phyloP scores from a whole-genome alignment of 371 early-diverging fungal species.

The Dinochytrium kinnereticum region DNA sequence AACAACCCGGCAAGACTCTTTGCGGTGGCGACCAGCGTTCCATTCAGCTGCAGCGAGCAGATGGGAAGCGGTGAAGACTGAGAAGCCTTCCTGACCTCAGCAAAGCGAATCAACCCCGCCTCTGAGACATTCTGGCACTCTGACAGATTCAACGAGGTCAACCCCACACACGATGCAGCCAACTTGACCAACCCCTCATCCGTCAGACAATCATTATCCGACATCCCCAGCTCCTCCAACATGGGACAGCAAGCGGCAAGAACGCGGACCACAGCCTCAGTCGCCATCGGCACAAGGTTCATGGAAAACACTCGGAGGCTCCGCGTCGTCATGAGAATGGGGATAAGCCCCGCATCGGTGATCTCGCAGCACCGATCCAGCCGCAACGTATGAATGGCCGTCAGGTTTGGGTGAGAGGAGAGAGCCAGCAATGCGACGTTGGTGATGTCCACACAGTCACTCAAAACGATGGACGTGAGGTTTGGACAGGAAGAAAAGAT shows the following conservation, averaged over 20 bases:
- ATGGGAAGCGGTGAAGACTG: neutral
- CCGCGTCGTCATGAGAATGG: neutral
- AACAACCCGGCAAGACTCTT: no score
- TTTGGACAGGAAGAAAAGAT: conserved; percentile 18
- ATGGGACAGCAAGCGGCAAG: neutral
- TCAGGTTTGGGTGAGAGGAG: neutral
- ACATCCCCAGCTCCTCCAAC: conserved; percentile 1
- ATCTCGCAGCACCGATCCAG: conserved; percentile 19
- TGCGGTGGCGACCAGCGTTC: neutral
- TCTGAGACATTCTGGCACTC: neutral
- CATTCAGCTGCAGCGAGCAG: neutral
- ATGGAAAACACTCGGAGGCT: neutral
- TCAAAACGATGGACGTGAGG: conserved; percentile 21
- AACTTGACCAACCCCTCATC: neutral
- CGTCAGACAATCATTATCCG: conserved; percentile 10
- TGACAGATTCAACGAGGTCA: neutral
- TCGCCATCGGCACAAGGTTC: conserved; percentile 5
- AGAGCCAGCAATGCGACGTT: conserved; percentile 11
- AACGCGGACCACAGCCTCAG: neutral
- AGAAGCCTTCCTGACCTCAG: neutral
- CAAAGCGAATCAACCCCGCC: neutral
- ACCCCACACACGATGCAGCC: neutral
- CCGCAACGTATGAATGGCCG: neutral
- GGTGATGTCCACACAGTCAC: conserved; percentile 31
- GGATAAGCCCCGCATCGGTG: neutral